Evolutionary conservation across 2,329 filamentous ascomycete genomes (phyloP).

Genomic region (Aspergillus pseudoglaucus): DNA sequence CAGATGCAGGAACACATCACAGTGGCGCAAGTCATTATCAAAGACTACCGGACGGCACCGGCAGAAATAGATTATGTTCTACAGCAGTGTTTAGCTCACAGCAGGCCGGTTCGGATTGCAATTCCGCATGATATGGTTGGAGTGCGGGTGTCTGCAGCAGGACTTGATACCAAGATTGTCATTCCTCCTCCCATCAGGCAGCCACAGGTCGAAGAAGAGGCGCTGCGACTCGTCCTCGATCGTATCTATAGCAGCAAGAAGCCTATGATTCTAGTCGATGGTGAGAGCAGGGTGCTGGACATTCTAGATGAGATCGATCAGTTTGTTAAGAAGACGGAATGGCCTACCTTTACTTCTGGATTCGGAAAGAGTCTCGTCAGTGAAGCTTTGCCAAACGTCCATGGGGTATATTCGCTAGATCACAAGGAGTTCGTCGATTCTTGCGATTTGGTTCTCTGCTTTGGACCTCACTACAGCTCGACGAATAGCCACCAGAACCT

Average conservation of each 20-base stretch:
- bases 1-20: slow-evolving; percentile 46
- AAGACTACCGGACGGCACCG: slow-evolving; percentile 39
- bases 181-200: slow-evolving; percentile 3
- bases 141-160: slow-evolving; percentile 6
- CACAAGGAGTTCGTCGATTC: slow-evolving; percentile 26
- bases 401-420: slow-evolving; percentile 39
- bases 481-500: slow-evolving; percentile 63
- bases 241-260: slow-evolving; percentile 39
- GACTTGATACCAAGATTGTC: slow-evolving; percentile 8
- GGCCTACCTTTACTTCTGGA: slow-evolving; percentile 42
- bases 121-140: slow-evolving; percentile 49
- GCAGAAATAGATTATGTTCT: slow-evolving; percentile 48
- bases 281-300: slow-evolving; percentile 35
- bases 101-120: slow-evolving; percentile 50
- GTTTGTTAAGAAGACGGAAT: slow-evolving; percentile 37
- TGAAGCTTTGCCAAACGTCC: slow-evolving; percentile 41
- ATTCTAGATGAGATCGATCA: slow-evolving; percentile 36
- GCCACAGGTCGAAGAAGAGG: slow-evolving; percentile 6
- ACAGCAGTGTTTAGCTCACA: slow-evolving; percentile 46
- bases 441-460: slow-evolving; percentile 32
- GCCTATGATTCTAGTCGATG: slow-evolving; percentile 48
- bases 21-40: slow-evolving; percentile 42
- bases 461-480: slow-evolving; percentile 42
- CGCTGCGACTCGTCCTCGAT: slow-evolving; percentile 29
- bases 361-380: slow-evolving; percentile 47